These are phyloP conservation scores for Phytophthora capsici DNA, from an alignment of 352 stramenopile genomes.

Conservation along the genomic window DNA sequence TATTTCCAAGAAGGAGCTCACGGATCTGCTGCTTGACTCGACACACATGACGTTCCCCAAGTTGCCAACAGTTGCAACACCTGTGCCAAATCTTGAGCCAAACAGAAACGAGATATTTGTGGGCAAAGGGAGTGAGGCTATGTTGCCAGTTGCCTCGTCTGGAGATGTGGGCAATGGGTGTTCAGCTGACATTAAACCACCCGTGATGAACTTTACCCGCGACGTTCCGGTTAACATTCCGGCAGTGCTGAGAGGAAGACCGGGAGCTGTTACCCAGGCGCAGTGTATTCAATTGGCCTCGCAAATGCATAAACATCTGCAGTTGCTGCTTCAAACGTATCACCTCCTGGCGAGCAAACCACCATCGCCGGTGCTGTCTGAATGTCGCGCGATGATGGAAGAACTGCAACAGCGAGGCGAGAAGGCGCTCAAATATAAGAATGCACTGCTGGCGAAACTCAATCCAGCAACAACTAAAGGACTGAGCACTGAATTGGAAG, in stretches of 20 bases:
- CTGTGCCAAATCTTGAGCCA: conserved; percentile 5
- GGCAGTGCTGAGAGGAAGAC: conserved; percentile 21
- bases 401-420: conserved; percentile 73
- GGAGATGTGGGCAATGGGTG: neutral
- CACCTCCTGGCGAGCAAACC: conserved; percentile 49
- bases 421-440: conserved; percentile 70
- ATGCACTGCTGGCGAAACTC: conserved; percentile 67
- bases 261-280: conserved; percentile 53
- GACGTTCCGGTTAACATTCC: conserved; percentile 5
- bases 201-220: conserved; percentile 8
- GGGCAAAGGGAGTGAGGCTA: neutral
- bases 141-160: conserved; percentile 4
- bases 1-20: conserved; percentile 86
- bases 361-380: conserved; percentile 13
- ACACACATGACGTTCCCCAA: conserved; percentile 64
- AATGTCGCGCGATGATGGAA: conserved; percentile 69
- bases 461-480: conserved; percentile 30
- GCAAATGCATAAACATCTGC: conserved; percentile 90
- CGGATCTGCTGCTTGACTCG: conserved; percentile 83
- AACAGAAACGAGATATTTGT: conserved; percentile 9
- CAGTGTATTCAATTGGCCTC: conserved; percentile 86
- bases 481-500: conserved; percentile 10
- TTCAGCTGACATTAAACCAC: neutral
- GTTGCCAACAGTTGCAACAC: conserved; percentile 5
- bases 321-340: conserved; percentile 80